These are phyloP conservation scores for Colletotrichum gloeosporioides DNA, from an alignment of 2,329 filamentous ascomycete genomes.

Conservation along the genomic window DNA sequence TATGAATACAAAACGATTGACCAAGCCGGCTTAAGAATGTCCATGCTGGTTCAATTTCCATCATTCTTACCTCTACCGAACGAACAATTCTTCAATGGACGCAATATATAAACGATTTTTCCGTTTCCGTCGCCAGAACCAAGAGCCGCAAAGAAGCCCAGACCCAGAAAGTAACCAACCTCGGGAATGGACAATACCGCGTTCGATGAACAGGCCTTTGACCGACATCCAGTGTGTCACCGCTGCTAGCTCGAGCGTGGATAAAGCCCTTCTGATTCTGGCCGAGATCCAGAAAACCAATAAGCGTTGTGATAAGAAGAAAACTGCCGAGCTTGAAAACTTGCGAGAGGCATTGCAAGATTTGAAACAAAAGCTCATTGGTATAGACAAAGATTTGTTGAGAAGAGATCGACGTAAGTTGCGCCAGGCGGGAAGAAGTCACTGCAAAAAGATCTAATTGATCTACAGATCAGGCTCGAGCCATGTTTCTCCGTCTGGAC, in stretches of 20 bases:
- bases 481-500: not conserved
- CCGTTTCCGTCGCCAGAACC: not conserved
- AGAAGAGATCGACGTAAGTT: not conserved
- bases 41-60: not conserved
- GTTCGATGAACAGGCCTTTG: not conserved
- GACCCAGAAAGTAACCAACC: not conserved
- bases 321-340: not conserved
- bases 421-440: not conserved
- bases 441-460: not conserved
- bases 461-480: not conserved
- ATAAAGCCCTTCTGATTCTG: not conserved
- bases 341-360: not conserved
- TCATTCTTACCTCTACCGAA: not conserved
- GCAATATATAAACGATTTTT: not conserved
- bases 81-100: not conserved
- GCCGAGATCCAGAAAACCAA: not conserved
- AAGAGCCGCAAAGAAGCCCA: not conserved
- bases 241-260: not conserved
- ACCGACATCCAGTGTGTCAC: not conserved
- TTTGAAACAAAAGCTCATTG: not conserved
- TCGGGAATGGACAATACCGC: not conserved
- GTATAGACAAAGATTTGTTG: accelerated
- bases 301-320: not conserved
- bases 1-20: not conserved
- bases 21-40: not conserved